Conservation (phyloP, 2,329 filamentous ascomycete genomes). For the Cercospora citrullina region DNA sequence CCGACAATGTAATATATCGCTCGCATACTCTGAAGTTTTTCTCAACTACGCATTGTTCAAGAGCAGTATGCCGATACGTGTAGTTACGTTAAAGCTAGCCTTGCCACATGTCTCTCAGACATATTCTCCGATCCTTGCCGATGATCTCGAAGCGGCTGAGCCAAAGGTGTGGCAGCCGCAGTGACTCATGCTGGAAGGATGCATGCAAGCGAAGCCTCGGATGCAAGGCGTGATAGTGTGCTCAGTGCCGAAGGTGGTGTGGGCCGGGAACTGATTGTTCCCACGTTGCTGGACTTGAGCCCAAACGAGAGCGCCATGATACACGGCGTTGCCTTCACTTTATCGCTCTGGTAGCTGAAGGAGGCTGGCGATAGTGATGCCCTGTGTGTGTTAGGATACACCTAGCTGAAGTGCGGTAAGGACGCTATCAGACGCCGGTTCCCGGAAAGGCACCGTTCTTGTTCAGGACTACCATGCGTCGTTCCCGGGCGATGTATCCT, state of each 20-base stretch:
- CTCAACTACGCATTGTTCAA: neutral
- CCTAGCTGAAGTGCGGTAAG: neutral
- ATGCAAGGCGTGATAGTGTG: neutral
- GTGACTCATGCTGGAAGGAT: conserved; percentile 10
- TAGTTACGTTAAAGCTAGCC: neutral
- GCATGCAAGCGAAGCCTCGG: conserved; percentile 4
- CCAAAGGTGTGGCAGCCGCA: neutral
- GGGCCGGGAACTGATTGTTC: neutral
- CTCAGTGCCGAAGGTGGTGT: conserved; percentile 1
- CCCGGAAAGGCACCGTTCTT: conserved; percentile 91
- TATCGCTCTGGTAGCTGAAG: neutral
- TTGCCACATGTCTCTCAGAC: neutral
- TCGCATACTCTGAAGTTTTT: neutral
- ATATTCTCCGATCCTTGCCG: conserved; percentile 9
- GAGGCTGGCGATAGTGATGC: neutral
- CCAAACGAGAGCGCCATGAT: neutral
- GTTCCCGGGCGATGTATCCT: conserved; percentile 91
- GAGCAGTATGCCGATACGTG: neutral
- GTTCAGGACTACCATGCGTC: conserved; percentile 86
- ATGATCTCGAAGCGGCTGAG: neutral
- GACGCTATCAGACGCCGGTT: conserved; percentile 61
- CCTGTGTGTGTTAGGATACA: neutral
- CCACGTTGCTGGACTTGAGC: neutral
- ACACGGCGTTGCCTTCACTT: neutral
- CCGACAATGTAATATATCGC: neutral